phyloP scores from a whole-genome alignment of 2,329 filamentous ascomycete species.

The Scorias spongiosa region DNA sequence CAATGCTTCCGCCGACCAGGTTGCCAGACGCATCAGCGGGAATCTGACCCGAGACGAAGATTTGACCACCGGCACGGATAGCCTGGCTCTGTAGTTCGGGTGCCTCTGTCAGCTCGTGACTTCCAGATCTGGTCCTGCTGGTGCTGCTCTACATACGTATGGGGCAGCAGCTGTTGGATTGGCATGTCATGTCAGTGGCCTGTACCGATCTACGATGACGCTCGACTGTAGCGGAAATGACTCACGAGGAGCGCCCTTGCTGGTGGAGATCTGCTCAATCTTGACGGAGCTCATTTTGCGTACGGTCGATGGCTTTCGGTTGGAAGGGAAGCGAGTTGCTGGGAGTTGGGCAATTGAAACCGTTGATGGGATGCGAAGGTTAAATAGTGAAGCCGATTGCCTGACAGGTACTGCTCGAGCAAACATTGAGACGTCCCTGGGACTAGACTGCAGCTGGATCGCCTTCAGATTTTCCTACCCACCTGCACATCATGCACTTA shows the following conservation, averaged over 20 bases:
- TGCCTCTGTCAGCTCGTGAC: background rate
- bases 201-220: constrained; percentile 1
- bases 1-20: constrained; percentile 48
- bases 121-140: background rate
- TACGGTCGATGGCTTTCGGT: constrained; percentile 1
- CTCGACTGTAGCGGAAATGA: constrained; percentile 11
- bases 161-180: constrained; percentile 1
- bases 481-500: no score
- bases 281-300: constrained; percentile 27
- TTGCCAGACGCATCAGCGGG: constrained; percentile 49
- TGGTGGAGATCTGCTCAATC: constrained; percentile 24
- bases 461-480: no score
- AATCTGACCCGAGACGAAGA: constrained; percentile 65
- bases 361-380: background rate
- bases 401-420: background rate
- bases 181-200: constrained; percentile 2
- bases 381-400: background rate
- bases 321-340: no score
- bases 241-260: constrained; percentile 29
- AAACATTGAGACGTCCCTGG: background rate
- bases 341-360: background rate
- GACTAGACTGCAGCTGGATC: no score
- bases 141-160: background rate
- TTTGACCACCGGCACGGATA: constrained; percentile 50
- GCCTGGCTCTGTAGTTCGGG: constrained; percentile 32